Evolutionary conservation across 768 basidiomycete species (phyloP), one percentile per base, ranked within the genome.

Genomic region (Termitomyces sp.): DNA sequence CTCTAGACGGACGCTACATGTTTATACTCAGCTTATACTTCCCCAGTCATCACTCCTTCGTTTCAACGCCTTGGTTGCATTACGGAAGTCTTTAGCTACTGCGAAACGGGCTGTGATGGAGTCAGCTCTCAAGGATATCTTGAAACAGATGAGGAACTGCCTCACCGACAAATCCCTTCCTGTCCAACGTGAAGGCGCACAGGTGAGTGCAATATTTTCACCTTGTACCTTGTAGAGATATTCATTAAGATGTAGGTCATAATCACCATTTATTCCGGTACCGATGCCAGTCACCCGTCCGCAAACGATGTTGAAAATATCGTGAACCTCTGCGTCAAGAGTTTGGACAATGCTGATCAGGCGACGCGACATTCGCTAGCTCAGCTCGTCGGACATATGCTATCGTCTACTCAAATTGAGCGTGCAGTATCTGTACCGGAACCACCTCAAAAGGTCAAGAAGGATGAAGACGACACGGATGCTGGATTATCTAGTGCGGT

Each of bases 71-170:
- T 69, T 98, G 5, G 66, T 80, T 1, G 81, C 91, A 6, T 78
- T 98, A 26, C 78, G 80, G n/a, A 94, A 95, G 68, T 78, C 91
- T 0, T 70, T 97, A n/a, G 70, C 70, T 10, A 86, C 85, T 1
- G 93, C 92, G 0, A 94, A 88, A 60, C 86, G 87, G 53, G 93
- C 93, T 0, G 78, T 96, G 1, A 84, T 90, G 0, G 96, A 99
- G 58, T 74, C 85, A 5, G 74, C 83, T 2, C 70, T 79, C 53
- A 94, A 83, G 66, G 97, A 99, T 64, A 80, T 95, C 46, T 65
- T 91, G 52, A 98, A 96, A 70, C 85, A 90, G 60, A 86, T 89
- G 75, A 85, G 81, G 64, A 77, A 79, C 38, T 84, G 82, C 1
- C 72, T 98, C 1, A 77, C 77, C 0, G 96, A 98, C 70, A 94